These are phyloP conservation scores for Calonectria fujianensis DNA, from an alignment of 2,329 filamentous ascomycete genomes.

Conservation along the genomic window DNA sequence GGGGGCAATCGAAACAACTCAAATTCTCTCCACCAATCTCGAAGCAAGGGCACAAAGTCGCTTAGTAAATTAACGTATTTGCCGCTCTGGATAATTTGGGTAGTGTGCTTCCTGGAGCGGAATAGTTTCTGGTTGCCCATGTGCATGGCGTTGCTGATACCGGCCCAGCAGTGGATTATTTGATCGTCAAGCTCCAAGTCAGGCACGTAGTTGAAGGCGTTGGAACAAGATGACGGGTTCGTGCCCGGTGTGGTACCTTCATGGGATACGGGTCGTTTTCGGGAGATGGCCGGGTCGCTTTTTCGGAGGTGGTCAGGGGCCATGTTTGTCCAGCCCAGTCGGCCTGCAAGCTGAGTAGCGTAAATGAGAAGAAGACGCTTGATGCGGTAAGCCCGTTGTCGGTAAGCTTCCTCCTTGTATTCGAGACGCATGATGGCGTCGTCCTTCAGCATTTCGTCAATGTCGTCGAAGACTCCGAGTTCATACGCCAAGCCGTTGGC, in stretches of 20 bases:
- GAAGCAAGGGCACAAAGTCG: constrained; percentile 86
- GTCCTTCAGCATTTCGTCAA: constrained; percentile 80
- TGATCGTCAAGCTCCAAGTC: constrained; percentile 81
- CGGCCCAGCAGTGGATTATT: constrained; percentile 92
- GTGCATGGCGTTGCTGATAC: constrained; percentile 94
- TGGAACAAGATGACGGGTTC: constrained; percentile 73
- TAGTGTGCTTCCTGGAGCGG: constrained; percentile 89
- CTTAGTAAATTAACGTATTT: constrained; percentile 88
- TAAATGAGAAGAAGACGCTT: constrained; percentile 93
- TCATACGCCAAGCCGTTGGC: constrained; percentile 94
- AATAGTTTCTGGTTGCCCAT: constrained; percentile 92
- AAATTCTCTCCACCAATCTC: constrained; percentile 87
- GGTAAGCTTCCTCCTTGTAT: constrained; percentile 85
- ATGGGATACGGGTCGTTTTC: constrained; percentile 69
- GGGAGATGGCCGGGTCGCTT: constrained; percentile 73
- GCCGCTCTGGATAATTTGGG: constrained; percentile 90
- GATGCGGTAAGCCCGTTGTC: constrained; percentile 86
- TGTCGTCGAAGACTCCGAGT: constrained; percentile 94
- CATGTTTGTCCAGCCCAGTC: constrained; percentile 95
- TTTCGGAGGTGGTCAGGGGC: constrained; percentile 81
- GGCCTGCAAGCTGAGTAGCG: constrained; percentile 93
- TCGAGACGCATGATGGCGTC: constrained; percentile 77
- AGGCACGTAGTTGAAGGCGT: constrained; percentile 79
- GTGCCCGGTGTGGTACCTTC: constrained; percentile 78
- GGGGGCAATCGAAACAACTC: constrained; percentile 82